Evolutionary conservation across 1,284 basidiomycete genomes (phyloP).

Genomic region (Ganoderma lucidum): DNA sequence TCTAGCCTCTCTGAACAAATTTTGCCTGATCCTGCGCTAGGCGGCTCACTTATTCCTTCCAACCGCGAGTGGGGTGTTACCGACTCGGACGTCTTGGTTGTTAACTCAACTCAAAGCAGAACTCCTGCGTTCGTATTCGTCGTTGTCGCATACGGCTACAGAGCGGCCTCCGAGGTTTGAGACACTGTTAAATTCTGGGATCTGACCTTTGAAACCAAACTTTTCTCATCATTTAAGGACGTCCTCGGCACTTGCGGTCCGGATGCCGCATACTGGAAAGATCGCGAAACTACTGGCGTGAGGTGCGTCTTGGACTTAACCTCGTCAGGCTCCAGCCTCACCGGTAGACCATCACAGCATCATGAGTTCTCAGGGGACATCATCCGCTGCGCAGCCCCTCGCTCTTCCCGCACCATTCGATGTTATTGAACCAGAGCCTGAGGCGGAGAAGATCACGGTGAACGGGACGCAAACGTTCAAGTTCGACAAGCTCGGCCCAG

Average conservation of each 20-base stretch:
- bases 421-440: background rate
- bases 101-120: no score
- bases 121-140: no score
- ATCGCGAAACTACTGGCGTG: background rate
- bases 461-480: constrained; percentile 42
- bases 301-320: background rate
- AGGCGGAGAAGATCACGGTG: constrained; percentile 25
- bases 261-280: background rate
- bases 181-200: no score
- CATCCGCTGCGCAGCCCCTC: constrained; percentile 1
- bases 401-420: constrained; percentile 29
- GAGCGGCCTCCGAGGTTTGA: no score
- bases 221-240: no score
- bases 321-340: background rate
- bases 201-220: no score
- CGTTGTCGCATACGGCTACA: no score
- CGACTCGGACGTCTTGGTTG: no score
- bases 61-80: no score
- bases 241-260: background rate
- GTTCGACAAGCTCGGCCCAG: constrained; percentile 59
- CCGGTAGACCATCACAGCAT: background rate
- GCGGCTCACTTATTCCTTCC: no score
- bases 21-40: no score
- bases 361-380: background rate
- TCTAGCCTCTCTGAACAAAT: no score